Evolutionary conservation across 176 grass and related monocot species (phyloP).

Genomic region (Aegilops tauschii): DNA sequence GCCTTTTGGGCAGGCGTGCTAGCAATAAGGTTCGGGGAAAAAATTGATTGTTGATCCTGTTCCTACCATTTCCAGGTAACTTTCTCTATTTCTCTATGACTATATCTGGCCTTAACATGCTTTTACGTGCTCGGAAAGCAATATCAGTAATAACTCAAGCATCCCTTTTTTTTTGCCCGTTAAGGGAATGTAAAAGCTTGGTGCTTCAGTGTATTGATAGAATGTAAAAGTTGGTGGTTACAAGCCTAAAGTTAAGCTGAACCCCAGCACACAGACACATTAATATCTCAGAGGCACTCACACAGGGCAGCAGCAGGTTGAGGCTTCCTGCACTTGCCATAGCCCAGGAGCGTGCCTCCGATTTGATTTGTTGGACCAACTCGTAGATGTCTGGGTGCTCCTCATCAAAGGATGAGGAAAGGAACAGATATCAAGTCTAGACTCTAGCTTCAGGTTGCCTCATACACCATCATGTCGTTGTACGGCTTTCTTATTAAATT

Average conservation of each 20-base stretch:
- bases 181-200: neutral
- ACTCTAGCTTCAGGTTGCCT: neutral
- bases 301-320: neutral
- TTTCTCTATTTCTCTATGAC: neutral
- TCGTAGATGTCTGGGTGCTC: neutral
- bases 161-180: neutral
- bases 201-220: neutral
- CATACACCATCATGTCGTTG: neutral
- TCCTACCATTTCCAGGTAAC: constrained; percentile 18
- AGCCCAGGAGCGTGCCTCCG: neutral
- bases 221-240: neutral
- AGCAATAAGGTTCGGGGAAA: neutral
- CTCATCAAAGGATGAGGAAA: neutral
- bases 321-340: neutral
- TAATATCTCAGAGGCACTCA: neutral
- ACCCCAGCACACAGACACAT: neutral
- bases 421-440: neutral
- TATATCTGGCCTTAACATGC: neutral
- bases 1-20: neutral
- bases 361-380: neutral
- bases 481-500: constrained; percentile 13
- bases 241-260: neutral
- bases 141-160: neutral
- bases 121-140: neutral
- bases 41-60: neutral